Evolutionary conservation across 2,329 filamentous ascomycete genomes (phyloP), one percentile per base, ranked within the genome.

Genomic region (Clonostachys byssicola): DNA sequence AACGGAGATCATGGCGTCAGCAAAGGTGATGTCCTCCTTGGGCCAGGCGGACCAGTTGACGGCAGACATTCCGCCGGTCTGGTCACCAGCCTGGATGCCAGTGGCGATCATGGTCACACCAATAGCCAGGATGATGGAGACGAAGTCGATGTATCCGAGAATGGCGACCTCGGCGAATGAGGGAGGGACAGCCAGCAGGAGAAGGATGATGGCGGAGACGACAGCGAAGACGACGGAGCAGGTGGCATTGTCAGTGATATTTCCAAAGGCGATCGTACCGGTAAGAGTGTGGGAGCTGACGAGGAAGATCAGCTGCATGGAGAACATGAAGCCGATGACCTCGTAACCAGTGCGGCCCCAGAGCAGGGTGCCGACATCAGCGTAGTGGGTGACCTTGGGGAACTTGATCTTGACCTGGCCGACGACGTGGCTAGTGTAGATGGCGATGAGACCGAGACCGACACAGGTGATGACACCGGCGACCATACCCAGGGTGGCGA

Each of bases 271-370:
- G 56, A 88, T 84, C 34, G 76, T 77, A 53, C 88, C 88, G 0
- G 84, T 87, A 51, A 89, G 68, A 44, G 86, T 72, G 64, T 90
- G 87, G 14, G 83, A 86, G 35, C 78, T 82, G 64, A 86, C 83
- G 55, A 87, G 77, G 65, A 89, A 87, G 47, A 85, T 67, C 36
- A 89, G 70, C 62, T 88, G 81, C 16, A 88, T 63, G 10, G 77
- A 67, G 55, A 86, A 83, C 52, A 78, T 82, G 52, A 70, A 63
- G 18, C 82, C 83, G 40, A 87, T 68, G 33, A 89, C 53, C 60
- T 86, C 81, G 51, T 81, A 78, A 2, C 82, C 83, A 38, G 78
- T 67, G 16, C 65, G 68, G 9, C 86, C 86, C 49, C 73, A 71
- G 44, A 89, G 68, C 42, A 88, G 69, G 41, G 75, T 69, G 3